Base-by-base conservation (phyloP, 345 rosid genomes). In the Sapria himalayana region DNA sequence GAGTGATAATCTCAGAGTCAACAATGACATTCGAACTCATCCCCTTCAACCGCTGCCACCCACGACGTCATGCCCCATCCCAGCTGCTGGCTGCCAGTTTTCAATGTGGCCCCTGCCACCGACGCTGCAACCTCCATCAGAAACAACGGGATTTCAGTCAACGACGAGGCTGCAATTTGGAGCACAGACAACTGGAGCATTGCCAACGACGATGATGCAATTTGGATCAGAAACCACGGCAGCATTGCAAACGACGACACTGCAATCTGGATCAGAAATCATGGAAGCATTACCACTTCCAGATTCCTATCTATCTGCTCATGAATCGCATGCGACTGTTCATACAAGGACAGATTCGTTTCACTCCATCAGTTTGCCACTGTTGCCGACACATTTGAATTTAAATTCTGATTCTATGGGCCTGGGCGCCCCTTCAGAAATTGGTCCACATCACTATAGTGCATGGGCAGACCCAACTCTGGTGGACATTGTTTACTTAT, bases 401-500 rank as follows among this genome's bases (percentile, higher is more conserved):
- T 49, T 44, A 22, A 25, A 38, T 16, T 5, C n/a, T n/a, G n/a
- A n/a, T n/a, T n/a, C n/a, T n/a, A n/a, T 46, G 20, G 38, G 29
- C 20, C 19, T 40, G 24, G 17, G 15, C 9, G 39, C 25, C 42
- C 31, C 7, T 23, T 32, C 51, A 11, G 54, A 52, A 37, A 40
- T 43, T 50, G 17, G 36, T 19, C 6, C 36, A 36, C n/a, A n/a
- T n/a, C 44, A 4, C 9, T 34, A 38, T 32, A 39, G 22, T 33
- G 17, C 5, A 13, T 33, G 11, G 21, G 16, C 51, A 15, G 40
- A 27, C 41, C 33, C 38, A 4, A 12, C 39, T 13, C 45, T 2
- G 17, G 29, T 32, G 4, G 62, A 41, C 19, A 12, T 77, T n/a
- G 74, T 77, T 41, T 73, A 68, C 38, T 61, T 70, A 36, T 73